Evolutionary conservation across 169 alveolate genomes (phyloP).

Genomic region (Plasmodium sp.): DNA sequence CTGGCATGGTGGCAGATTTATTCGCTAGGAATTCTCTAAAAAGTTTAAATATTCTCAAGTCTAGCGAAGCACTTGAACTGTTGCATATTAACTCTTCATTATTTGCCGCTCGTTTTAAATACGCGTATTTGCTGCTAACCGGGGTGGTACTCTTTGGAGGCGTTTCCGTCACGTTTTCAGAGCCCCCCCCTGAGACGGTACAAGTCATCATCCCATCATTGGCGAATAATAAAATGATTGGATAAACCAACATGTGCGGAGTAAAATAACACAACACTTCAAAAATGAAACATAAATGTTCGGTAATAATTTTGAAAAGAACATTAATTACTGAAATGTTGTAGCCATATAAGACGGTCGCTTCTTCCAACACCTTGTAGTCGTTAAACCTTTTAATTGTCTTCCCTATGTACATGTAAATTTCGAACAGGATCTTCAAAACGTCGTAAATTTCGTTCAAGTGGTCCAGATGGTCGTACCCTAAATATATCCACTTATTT

Average conservation of each 20-base stretch:
- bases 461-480: conserved; percentile 43
- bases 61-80: conserved; percentile 22
- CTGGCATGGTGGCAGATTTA: conserved; percentile 31
- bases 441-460: conserved; percentile 44
- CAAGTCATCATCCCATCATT: neutral
- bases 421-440: conserved; percentile 45
- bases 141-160: neutral
- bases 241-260: conserved; percentile 55
- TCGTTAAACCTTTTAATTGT: conserved; percentile 30
- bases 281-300: conserved; percentile 59
- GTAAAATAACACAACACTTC: conserved; percentile 74
- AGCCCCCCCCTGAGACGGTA: neutral
- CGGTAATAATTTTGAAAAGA: conserved; percentile 43
- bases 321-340: conserved; percentile 45
- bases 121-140: neutral
- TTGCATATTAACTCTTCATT: conserved; percentile 53
- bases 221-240: conserved; percentile 40
- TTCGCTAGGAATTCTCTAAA: conserved; percentile 60
- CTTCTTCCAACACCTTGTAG: conserved; percentile 40
- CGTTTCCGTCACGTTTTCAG: neutral
- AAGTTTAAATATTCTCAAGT: conserved; percentile 44
- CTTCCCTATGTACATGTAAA: conserved; percentile 38
- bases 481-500: conserved; percentile 56
- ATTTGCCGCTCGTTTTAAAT: conserved; percentile 7
- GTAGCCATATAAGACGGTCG: conserved; percentile 26